Base-by-base conservation (phyloP, 371 early-diverging fungal genomes). In the Mucor ambiguus region DNA sequence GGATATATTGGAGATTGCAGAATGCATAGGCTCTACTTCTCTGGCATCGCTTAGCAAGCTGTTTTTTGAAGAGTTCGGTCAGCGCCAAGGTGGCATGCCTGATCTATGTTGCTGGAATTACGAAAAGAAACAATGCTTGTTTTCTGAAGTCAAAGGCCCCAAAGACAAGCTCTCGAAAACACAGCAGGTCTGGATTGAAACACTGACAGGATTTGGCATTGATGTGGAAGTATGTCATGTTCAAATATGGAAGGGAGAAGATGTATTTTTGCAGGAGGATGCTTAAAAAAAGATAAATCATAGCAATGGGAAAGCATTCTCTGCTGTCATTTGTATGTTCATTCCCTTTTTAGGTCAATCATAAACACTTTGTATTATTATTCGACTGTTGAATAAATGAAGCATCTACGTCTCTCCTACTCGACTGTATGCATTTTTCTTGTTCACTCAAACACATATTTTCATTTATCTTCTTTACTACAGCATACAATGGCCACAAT, bases 121-220 rank as follows among this genome's bases (percentile, higher is more conserved):
- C 43, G 75, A 71, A 10, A 77, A 85, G 38, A 84, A 79, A 29
- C 57, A 80, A 35, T 84, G 86, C 46, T 67, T 87, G 65, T 90
- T 92, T 79, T 89, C 83, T 2, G 92, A 92, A 75, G 92, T 93
- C 20, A 93, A 93, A 66, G 92, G 93, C 0, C 93, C 93, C 11
- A 86, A 83, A 9, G 93, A 93, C 68, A 84, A 74, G 24, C 77
- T 93, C 12, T 91, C 91, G 12, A 86, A 90, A 59, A 87, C 89
- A n/a, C 93, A 93, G 70, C 86, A 82, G 68, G 69, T 86, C 22
- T 92, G 92, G 92, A 85, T 91, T 49, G 90, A 91, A 55, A 71
- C 90, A 16, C 60, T 91, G 57, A 46, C 83, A 11, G 75, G 74
- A 12, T 75, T 81, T 26, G 83, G 77, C 11, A 76, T 91, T 18